These are phyloP conservation scores for Colletotrichum coccodes DNA, from an alignment of 2,329 filamentous ascomycete genomes.

Conservation along the genomic window DNA sequence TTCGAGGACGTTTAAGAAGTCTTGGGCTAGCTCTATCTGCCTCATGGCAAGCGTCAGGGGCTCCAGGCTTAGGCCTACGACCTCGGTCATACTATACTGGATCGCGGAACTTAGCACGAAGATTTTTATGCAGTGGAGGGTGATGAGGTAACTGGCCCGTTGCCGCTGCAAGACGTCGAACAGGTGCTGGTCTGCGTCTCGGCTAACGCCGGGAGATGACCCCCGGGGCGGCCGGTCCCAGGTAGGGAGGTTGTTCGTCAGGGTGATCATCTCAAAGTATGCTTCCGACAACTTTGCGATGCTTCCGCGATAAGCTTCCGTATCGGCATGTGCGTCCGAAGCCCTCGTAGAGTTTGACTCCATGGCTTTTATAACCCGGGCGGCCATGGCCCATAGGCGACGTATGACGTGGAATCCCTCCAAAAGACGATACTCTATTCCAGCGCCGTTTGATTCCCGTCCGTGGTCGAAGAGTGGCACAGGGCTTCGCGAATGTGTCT, in stretches of 20 bases:
- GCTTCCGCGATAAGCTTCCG: not conserved
- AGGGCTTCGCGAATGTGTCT: not conserved
- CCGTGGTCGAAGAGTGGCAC: not conserved
- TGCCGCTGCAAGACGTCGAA: too few species aligned
- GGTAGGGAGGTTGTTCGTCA: not conserved
- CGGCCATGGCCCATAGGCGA: slow-evolving; percentile 36
- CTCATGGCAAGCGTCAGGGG: slow-evolving; percentile 14
- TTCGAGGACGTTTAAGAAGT: slow-evolving; percentile 1
- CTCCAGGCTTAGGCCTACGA: slow-evolving; percentile 6
- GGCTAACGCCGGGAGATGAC: too few species aligned
- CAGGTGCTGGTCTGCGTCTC: too few species aligned
- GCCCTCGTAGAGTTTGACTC: not conserved
- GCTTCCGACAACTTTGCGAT: not conserved
- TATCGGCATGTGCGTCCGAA: not conserved
- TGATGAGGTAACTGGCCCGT: not conserved
- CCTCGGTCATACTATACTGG: not conserved
- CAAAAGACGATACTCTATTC: not conserved
- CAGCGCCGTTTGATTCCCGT: slow-evolving; percentile 31
- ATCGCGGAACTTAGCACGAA: slow-evolving; percentile 1
- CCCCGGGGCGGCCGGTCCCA: not conserved
- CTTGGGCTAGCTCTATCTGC: slow-evolving; percentile 17
- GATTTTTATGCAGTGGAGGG: slow-evolving; percentile 8
- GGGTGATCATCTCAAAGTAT: slow-evolving; percentile 6
- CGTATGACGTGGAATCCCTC: slow-evolving; percentile 54
- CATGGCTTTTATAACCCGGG: not conserved